Conservation (phyloP, 306 rosid species). For the Citrullus amarus region DNA sequence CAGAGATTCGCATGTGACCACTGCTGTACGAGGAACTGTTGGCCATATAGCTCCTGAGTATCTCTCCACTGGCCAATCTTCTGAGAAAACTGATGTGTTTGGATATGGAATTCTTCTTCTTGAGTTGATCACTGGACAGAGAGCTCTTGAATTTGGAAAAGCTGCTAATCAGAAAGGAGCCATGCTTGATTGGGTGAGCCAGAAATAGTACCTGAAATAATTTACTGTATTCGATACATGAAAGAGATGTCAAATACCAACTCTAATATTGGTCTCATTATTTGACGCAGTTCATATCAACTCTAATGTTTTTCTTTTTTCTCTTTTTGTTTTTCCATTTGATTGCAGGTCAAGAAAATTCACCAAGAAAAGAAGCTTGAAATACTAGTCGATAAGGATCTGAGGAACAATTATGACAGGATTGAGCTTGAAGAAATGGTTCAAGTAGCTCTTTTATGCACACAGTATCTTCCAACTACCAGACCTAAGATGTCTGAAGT, state of each 20-base stretch:
- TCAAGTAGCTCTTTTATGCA: constrained; percentile 80
- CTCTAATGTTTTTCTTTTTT: too few species aligned
- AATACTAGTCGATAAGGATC: constrained; percentile 64
- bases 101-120: constrained; percentile 93
- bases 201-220: neutral
- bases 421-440: constrained; percentile 83
- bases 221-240: neutral
- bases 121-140: constrained; percentile 81
- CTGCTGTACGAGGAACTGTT: constrained; percentile 96
- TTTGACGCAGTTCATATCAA: too few species aligned
- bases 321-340: too few species aligned
- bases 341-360: constrained; percentile 69
- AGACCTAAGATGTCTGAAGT: constrained; percentile 97
- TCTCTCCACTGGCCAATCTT: constrained; percentile 95
- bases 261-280: too few species aligned
- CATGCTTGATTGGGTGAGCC: constrained; percentile 87
- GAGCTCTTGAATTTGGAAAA: constrained; percentile 88
- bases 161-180: constrained; percentile 85
- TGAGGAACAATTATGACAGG: constrained; percentile 51
- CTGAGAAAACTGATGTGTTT: constrained; percentile 95
- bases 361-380: constrained; percentile 85
- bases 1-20: constrained; percentile 84
- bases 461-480: constrained; percentile 68
- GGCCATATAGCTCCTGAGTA: constrained; percentile 99
- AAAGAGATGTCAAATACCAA: neutral